Conservation (phyloP, 1,284 basidiomycete species). For the Puccinia triticina region DNA sequence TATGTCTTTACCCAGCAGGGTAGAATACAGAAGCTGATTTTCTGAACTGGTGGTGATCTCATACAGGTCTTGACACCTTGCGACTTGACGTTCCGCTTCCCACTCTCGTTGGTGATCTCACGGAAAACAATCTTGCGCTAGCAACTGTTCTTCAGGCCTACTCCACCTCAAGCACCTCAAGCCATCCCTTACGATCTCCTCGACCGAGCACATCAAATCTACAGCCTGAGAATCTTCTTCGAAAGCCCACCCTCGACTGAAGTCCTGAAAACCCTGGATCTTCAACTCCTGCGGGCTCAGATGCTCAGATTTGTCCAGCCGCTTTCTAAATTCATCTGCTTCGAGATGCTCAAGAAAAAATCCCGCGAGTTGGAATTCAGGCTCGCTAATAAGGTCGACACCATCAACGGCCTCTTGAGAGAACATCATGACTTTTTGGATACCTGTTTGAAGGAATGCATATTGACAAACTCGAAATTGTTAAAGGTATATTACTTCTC, state of each 20-base stretch:
- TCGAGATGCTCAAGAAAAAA: constrained; percentile 90
- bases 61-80: constrained; percentile 76
- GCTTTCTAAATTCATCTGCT: constrained; percentile 84
- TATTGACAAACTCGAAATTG: constrained; percentile 87
- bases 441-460: constrained; percentile 92
- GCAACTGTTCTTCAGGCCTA: constrained; percentile 79
- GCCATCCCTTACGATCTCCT: constrained; percentile 80
- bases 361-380: constrained; percentile 80
- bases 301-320: constrained; percentile 95
- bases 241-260: constrained; percentile 66
- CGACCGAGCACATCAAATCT: constrained; percentile 82
- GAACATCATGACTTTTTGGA: constrained; percentile 94
- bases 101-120: constrained; percentile 89
- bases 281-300: constrained; percentile 77
- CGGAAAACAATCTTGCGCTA: constrained; percentile 89
- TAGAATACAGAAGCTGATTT: constrained; percentile 37
- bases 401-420: constrained; percentile 84
- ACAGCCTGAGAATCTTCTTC: constrained; percentile 66
- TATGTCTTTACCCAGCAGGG: background rate
- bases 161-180: constrained; percentile 82
- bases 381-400: constrained; percentile 73
- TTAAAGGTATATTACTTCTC: constrained; percentile 64
- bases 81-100: constrained; percentile 87
- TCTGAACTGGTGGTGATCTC: too few species aligned
- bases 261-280: constrained; percentile 80